Conservation (phyloP, 169 alveolate genomes). For the Plasmodium cynomolgi region DNA sequence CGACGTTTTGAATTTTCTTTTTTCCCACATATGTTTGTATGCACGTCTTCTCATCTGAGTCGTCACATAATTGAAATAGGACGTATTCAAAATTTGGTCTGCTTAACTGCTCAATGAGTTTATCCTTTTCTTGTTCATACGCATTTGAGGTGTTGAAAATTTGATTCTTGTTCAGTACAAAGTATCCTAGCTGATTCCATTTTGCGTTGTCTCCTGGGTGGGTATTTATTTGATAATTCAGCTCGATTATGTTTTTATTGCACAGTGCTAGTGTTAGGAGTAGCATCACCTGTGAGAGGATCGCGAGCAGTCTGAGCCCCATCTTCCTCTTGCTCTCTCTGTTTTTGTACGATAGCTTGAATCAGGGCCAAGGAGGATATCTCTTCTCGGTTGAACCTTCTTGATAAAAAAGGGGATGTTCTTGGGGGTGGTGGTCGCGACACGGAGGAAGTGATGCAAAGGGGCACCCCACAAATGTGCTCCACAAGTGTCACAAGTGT, state of each 20-base stretch:
- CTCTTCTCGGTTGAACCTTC: not conserved
- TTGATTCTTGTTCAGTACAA: slow-evolving; percentile 24
- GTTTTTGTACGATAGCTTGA: not conserved
- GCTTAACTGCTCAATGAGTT: slow-evolving; percentile 15
- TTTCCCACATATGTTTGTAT: slow-evolving; percentile 50
- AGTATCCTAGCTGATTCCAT: slow-evolving; percentile 29
- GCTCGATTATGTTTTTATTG: slow-evolving; percentile 6
- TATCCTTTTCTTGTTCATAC: slow-evolving; percentile 35
- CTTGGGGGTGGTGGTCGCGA: not conserved
- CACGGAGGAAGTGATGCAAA: not conserved
- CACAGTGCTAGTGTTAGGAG: not conserved
- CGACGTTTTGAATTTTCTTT: slow-evolving; percentile 11
- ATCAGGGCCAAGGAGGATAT: not conserved
- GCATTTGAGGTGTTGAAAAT: slow-evolving; percentile 38
- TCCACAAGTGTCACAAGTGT: not conserved
- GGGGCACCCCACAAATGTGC: not conserved
- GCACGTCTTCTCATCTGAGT: slow-evolving; percentile 9
- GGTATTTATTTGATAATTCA: slow-evolving; percentile 43
- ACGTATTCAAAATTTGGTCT: slow-evolving; percentile 23
- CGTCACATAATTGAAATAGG: slow-evolving; percentile 46
- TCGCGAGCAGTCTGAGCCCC: not conserved
- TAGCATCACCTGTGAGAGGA: not conserved
- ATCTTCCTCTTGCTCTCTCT: not conserved
- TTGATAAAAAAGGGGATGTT: not conserved
- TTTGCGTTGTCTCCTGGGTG: not conserved